Evolutionary conservation across 1,284 basidiomycete species (phyloP).

Genomic region (Grifola frondosa): DNA sequence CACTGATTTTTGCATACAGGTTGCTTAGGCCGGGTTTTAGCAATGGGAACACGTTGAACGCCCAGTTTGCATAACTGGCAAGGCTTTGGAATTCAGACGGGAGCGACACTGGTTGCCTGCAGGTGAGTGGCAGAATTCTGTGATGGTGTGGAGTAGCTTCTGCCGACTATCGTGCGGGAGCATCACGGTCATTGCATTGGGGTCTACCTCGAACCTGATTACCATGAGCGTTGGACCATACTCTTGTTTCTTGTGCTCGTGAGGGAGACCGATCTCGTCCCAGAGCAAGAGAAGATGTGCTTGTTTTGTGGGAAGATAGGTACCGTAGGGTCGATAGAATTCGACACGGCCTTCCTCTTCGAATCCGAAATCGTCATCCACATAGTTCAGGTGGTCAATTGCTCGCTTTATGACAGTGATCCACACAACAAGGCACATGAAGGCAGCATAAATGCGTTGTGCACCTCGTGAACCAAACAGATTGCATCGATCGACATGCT

Average conservation of each 20-base stretch:
- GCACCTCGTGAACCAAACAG: conserved; percentile 33
- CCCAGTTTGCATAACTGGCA: conserved; percentile 41
- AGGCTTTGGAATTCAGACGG: conserved; percentile 32
- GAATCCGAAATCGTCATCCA: conserved; percentile 38
- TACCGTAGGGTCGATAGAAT: conserved; percentile 32
- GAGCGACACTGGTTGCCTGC: conserved; percentile 9
- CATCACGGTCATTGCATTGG: conserved; percentile 29
- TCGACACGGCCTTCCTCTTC: conserved; percentile 18
- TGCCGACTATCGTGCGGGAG: conserved; percentile 16
- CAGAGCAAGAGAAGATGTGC: conserved; percentile 33
- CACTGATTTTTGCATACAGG: conserved; percentile 37
- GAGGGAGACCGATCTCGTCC: conserved; percentile 40
- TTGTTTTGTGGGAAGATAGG: conserved; percentile 33
- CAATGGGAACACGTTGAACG: conserved; percentile 38
- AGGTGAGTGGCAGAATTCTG: conserved; percentile 1
- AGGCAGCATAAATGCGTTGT: conserved; percentile 28
- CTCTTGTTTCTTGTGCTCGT: conserved; percentile 39
- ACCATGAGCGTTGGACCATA: conserved; percentile 32
- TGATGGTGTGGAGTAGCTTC: not conserved
- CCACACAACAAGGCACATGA: conserved; percentile 37
- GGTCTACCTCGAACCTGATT: conserved; percentile 38
- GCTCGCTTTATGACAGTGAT: conserved; percentile 23
- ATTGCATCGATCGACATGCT: conserved; percentile 31
- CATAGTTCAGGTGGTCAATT: conserved; percentile 30
- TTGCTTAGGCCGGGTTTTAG: conserved; percentile 31